Evolutionary conservation across 371 early-diverging fungal genomes (phyloP), one percentile per base, ranked within the genome.

Genomic region (Chytridium lagenaria): DNA sequence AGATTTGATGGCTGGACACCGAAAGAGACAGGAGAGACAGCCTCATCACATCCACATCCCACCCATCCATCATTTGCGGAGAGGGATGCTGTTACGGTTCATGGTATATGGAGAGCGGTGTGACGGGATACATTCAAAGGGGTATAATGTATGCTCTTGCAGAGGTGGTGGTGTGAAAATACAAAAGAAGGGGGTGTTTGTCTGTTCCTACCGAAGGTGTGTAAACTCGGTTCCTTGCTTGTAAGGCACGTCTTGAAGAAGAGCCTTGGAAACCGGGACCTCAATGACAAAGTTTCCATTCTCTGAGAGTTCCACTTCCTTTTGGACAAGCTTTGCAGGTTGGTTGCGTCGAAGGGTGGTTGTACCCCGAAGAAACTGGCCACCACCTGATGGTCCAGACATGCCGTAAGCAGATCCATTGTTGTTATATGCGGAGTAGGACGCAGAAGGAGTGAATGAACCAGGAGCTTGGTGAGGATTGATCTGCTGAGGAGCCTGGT

Each of bases 191-290:
- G n/a, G n/a, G n/a, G n/a, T n/a, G n/a, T n/a, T n/a, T n/a, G n/a
- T n/a, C n/a, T n/a, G n/a, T n/a, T 10, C 61, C 50, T 63, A 81
- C 77, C 80, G 71, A 68, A 80, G 68, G 64, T 80, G 76, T 23
- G 81, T 85, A 65, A 85, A 85, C 69, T 85, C 85, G 26, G 75
- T 64, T 10, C 75, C 82, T 28, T 67, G 34, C 2, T 40, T 75
- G 68, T 79, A 68, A 38, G 66, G 66, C 44, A 66, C 66, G 44
- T 66, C 66, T 28, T 66, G 22, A 12, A 51, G 52, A 33, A 39
- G 37, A 52, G 50, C 1, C 44, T 68, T 57, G 55, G 52, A 34
- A 5, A 68, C 50, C 2, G 73, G 70, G 33, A 73, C 36, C 3
- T 69, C 71, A 68, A 71, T 31, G 22, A 73, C 73, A 44, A 73